These are phyloP conservation scores for Fusarium sp. DNA, from an alignment of 2,329 filamentous ascomycete species.

Conservation along the genomic window DNA sequence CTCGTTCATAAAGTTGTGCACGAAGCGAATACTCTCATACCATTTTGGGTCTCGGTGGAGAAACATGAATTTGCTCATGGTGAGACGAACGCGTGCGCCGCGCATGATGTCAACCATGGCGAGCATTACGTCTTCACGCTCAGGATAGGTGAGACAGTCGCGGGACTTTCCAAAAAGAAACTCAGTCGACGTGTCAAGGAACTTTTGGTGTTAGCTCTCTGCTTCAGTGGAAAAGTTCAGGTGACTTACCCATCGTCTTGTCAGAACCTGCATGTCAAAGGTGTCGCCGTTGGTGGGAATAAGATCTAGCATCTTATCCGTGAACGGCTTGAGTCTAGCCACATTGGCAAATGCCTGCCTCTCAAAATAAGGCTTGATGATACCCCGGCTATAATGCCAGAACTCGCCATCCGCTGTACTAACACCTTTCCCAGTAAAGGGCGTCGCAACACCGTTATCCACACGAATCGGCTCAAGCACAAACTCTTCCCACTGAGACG, in stretches of 20 bases:
- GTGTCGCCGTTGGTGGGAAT: background rate
- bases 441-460: conserved; percentile 23
- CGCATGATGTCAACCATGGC: conserved; percentile 7
- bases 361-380: conserved; percentile 36
- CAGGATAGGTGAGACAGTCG: background rate
- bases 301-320: background rate
- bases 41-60: background rate
- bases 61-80: background rate
- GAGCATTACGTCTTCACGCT: background rate
- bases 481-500: conserved; percentile 34
- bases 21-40: background rate
- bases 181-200: background rate
- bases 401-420: conserved; percentile 30
- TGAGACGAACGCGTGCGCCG: background rate
- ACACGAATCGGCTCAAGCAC: conserved; percentile 34
- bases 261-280: background rate
- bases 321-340: conserved; percentile 28
- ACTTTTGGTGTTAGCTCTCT: background rate
- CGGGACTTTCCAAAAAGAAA: background rate
- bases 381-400: conserved; percentile 31
- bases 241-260: background rate
- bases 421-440: conserved; percentile 31
- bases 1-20: background rate
- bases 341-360: conserved; percentile 32
- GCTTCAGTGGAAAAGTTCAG: accelerated